Percentiles rank a stretch among this genome's conserved stretches.
Conservation (phyloP, 2,329 filamentous ascomycete genomes). For the Colletotrichum melonis region DNA sequence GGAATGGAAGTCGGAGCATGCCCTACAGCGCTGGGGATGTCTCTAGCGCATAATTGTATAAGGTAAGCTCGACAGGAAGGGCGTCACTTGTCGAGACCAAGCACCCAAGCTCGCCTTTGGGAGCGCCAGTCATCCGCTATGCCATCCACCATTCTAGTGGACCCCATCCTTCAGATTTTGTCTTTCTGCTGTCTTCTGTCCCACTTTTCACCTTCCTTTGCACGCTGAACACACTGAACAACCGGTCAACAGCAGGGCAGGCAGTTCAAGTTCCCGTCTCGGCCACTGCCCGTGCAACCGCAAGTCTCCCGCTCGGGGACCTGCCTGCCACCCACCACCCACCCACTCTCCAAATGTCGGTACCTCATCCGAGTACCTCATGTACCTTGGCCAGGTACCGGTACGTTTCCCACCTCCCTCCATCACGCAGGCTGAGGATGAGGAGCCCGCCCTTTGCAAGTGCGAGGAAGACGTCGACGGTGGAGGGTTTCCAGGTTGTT, state of each 20-base stretch:
- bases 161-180: background rate
- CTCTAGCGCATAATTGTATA: background rate
- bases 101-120: background rate
- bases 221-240: no score
- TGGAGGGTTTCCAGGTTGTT: conserved; percentile 11
- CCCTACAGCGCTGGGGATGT: background rate
- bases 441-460: conserved; percentile 29
- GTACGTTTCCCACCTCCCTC: conserved; percentile 32
- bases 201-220: background rate
- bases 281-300: background rate
- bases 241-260: no score
- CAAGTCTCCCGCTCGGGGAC: background rate
- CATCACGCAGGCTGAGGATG: conserved; percentile 17
- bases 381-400: conserved; percentile 33
- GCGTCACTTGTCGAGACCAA: conserved; percentile 12
- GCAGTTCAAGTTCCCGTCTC: background rate
- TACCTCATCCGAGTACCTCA: conserved; percentile 16
- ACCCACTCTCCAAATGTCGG: background rate
- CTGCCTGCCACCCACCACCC: background rate
- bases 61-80: conserved; percentile 22
- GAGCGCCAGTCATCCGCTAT: background rate
- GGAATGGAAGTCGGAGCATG: background rate
- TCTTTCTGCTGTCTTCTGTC: background rate
- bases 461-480: conserved; percentile 19
- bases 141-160: conserved; percentile 2